Percentiles rank a stretch among this genome's conserved stretches.
phyloP scores from a whole-genome alignment of 2,329 filamentous ascomycete genomes.

The Hymenoscyphus linearis region DNA sequence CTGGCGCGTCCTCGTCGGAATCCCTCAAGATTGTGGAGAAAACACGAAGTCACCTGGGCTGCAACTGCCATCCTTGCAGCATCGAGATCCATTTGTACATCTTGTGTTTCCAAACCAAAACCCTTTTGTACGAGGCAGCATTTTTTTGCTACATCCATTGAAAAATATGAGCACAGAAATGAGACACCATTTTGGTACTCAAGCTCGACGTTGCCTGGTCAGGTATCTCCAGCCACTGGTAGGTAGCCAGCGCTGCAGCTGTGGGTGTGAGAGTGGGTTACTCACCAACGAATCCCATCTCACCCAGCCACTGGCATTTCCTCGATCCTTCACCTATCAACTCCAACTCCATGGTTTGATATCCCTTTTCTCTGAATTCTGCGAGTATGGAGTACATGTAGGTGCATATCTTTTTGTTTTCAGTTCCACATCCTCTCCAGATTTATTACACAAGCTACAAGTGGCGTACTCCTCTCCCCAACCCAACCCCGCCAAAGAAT shows the following conservation, averaged over 20 bases:
- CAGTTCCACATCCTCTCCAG: background rate
- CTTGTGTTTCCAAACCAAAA: background rate
- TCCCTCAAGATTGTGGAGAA: background rate
- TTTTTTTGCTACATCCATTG: background rate
- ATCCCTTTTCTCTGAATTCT: background rate
- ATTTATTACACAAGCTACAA: background rate
- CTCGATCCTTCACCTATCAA: background rate
- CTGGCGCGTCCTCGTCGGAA: too few species aligned
- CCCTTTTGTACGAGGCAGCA: background rate
- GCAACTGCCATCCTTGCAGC: background rate
- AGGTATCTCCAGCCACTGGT: background rate
- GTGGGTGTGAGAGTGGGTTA: background rate
- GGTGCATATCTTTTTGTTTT: background rate
- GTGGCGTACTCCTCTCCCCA: conserved; percentile 1
- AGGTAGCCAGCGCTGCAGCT: background rate
- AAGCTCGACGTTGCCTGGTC: background rate
- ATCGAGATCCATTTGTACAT: too few species aligned
- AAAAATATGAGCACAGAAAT: background rate
- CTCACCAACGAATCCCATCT: background rate
- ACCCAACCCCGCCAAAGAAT: conserved; percentile 10
- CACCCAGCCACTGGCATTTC: conserved; percentile 12
- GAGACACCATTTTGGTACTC: background rate
- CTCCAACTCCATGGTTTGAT: background rate
- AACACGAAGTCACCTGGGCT: background rate
- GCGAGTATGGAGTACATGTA: background rate